phyloP scores from a whole-genome alignment of 1,284 basidiomycete genomes.

The Trichosporon coremiiforme region DNA sequence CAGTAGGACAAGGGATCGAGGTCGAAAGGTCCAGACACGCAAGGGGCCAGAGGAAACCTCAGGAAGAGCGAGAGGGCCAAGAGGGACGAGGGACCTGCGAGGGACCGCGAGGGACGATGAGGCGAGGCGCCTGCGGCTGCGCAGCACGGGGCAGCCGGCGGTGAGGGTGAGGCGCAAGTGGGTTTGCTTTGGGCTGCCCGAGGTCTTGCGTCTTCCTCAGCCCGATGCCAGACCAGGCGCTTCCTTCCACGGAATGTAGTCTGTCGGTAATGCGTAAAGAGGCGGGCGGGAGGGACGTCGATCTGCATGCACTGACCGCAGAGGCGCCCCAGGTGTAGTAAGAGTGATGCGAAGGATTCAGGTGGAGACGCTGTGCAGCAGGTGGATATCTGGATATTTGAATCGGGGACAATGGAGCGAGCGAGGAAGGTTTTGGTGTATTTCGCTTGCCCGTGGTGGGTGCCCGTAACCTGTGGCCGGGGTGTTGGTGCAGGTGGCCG shows the following conservation, averaged over 20 bases:
- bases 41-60: background rate
- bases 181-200: background rate
- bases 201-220: background rate
- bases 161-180: conserved; percentile 1
- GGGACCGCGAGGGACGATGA: background rate
- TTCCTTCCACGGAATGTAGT: background rate
- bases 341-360: background rate
- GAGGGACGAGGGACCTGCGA: background rate
- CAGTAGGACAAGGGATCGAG: background rate
- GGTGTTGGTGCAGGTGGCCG: background rate
- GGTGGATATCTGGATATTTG: background rate
- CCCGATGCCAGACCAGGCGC: background rate
- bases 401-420: conserved; percentile 1
- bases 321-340: background rate
- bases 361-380: background rate
- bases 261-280: background rate
- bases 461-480: no score
- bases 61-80: background rate
- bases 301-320: background rate
- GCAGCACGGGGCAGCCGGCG: conserved; percentile 11
- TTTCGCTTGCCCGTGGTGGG: background rate
- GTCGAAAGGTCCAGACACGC: conserved; percentile 6
- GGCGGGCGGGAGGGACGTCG: background rate
- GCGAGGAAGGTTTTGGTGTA: background rate
- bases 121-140: conserved; percentile 2